Evolutionary conservation across 2,329 filamentous ascomycete genomes (phyloP), one percentile per base, ranked within the genome.

Genomic region (Dothiorella sarmentorum): DNA sequence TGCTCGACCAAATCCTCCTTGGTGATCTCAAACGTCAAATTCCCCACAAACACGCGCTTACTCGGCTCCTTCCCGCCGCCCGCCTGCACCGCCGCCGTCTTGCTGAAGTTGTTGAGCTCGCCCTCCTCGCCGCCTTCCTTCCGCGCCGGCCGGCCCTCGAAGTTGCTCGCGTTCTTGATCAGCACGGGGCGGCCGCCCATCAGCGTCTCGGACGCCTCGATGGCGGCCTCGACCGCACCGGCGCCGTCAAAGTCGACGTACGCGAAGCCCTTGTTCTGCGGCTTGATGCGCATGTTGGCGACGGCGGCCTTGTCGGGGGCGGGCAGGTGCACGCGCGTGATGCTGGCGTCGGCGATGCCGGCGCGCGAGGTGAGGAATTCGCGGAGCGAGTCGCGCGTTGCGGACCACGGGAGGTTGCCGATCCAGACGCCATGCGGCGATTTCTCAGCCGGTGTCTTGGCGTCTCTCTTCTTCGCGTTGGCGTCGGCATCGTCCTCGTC

Each of bases 391-490:
- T 84, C 78, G 60, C 88, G 85, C 43, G 88, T 94, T 38, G 88
- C 80, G 45, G 83, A 85, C 79, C 93, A 99, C n/a, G 89, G 85
- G 62, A 99, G 76, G 74, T 99, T 99, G 67, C 95, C 94, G 66
- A 99, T 90, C 94, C 94, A 99, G 64, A 99, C 85, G 62, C 91
- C 90, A 73, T 91, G 86, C 17, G 89, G 85, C 9, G 91, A 94
- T 61, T 90, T 87, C 65, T 79, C 76, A 57, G 75, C 72, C 43
- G 73, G 68, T 37, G 55, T 27, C 29, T 61, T 61, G 4, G 27
- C 42, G 3, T 55, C 44, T 22, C 56, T 20, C 26, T 43, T 63
- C 45, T 75, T 58, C 10, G 62, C 52, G 24, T 59, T 56, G 24
- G 63, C 61, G 24, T 63, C 62, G 18, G 63, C 62, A 18, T 63